Conservation (phyloP, 768 basidiomycete species). For the Mycena olivaceomarginata region DNA sequence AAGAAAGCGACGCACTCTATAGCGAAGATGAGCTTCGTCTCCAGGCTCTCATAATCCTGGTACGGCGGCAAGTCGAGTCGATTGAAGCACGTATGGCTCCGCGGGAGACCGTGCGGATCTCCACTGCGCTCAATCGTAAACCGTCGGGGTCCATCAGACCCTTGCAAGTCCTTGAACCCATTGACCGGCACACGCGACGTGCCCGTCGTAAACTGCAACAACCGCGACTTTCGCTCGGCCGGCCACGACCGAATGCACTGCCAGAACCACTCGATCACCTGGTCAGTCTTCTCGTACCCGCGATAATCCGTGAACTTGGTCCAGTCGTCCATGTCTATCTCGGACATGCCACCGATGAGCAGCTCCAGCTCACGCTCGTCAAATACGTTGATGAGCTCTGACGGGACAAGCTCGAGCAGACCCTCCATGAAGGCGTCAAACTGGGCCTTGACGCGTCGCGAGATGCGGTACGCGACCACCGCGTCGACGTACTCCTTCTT, state of each 20-base stretch:
- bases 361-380: slow-evolving; percentile 94
- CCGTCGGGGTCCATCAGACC: slow-evolving; percentile 92
- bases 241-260: slow-evolving; percentile 94
- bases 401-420: slow-evolving; percentile 88
- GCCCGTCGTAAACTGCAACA: slow-evolving; percentile 93
- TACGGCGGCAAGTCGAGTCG: slow-evolving; percentile 92
- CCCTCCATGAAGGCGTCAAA: slow-evolving; percentile 92
- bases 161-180: slow-evolving; percentile 96
- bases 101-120: slow-evolving; percentile 90
- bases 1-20: slow-evolving; percentile 77
- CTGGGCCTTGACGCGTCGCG: slow-evolving; percentile 87
- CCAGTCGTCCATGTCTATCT: slow-evolving; percentile 97
- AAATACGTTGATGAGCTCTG: slow-evolving; percentile 91
- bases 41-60: slow-evolving; percentile 89
- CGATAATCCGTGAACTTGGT: slow-evolving; percentile 96
- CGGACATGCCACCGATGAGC: slow-evolving; percentile 94
- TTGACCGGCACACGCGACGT: slow-evolving; percentile 93
- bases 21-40: slow-evolving; percentile 89
- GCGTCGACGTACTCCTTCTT: slow-evolving; percentile 87
- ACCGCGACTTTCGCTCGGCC: slow-evolving; percentile 89
- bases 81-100: slow-evolving; percentile 97
- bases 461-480: slow-evolving; percentile 90
- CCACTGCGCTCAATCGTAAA: slow-evolving; percentile 98
- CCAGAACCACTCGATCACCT: slow-evolving; percentile 98
- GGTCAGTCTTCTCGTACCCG: slow-evolving; percentile 89